Evolutionary conservation across 495 filamentous ascomycete genomes (phyloP).

Genomic region (Tuber indicum): DNA sequence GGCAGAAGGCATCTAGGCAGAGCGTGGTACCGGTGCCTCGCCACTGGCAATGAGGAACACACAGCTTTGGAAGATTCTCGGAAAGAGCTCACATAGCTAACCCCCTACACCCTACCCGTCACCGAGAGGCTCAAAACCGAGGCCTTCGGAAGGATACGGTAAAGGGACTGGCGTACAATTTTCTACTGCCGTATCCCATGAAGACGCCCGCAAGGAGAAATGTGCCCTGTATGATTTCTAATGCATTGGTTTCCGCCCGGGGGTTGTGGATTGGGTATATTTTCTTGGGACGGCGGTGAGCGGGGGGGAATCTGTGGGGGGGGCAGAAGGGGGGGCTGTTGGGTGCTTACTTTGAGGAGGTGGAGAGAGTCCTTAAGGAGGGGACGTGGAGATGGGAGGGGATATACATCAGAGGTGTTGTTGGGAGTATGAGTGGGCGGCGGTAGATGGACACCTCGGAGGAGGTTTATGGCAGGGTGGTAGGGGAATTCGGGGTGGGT

Average conservation of each 20-base stretch:
- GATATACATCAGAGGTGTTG: constrained; percentile 45
- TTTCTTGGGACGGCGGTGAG: constrained; percentile 41
- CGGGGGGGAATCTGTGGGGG: constrained; percentile 35
- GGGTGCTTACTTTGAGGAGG: constrained; percentile 40
- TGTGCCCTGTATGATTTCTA: constrained; percentile 50
- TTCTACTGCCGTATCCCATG: not conserved
- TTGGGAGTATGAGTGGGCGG: constrained; percentile 48
- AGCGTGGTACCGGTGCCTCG: constrained; percentile 49
- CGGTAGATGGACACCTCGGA: constrained; percentile 45
- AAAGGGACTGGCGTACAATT: constrained; percentile 46
- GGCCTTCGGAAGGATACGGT: constrained; percentile 44
- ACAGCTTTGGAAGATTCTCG: constrained; percentile 28
- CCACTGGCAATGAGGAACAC: constrained; percentile 45
- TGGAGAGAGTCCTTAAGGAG: constrained; percentile 22
- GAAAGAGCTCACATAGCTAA: constrained; percentile 42
- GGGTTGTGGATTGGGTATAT: constrained; percentile 49
- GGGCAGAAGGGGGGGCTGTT: constrained; percentile 43
- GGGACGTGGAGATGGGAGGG: constrained; percentile 6
- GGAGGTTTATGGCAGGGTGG: constrained; percentile 48
- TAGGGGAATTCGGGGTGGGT: constrained; percentile 50
- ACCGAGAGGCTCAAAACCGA: constrained; percentile 41
- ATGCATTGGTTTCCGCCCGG: constrained; percentile 47
- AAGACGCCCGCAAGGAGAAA: constrained; percentile 4
- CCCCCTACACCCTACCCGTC: constrained; percentile 31
- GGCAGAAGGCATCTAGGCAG: constrained; percentile 44